Percentiles rank a stretch among this genome's conserved stretches.
These are phyloP conservation scores for Sporisorium sorghi DNA, from an alignment of 1,284 basidiomycete species.

Conservation along the genomic window DNA sequence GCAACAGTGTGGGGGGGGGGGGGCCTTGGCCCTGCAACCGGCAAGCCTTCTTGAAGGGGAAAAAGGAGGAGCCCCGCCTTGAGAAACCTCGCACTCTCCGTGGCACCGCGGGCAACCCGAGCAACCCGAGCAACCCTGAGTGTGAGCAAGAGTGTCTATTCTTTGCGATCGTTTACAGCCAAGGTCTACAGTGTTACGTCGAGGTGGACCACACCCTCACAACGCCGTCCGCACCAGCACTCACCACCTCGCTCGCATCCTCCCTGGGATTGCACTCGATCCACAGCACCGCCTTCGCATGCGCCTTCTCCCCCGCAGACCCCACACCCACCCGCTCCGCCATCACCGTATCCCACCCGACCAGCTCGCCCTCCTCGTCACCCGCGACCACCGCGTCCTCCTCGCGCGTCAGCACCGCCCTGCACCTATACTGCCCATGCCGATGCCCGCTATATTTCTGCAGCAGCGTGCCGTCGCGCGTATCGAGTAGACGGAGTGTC, in stretches of 20 bases:
- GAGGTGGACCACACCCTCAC: slow-evolving; percentile 60
- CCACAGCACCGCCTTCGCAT: slow-evolving; percentile 88
- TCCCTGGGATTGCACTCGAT: slow-evolving; percentile 80
- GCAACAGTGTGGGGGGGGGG: not conserved
- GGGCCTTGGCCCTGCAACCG: not conserved
- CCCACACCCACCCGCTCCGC: slow-evolving; percentile 17
- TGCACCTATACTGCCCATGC: slow-evolving; percentile 81
- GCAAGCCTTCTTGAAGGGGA: too few relatives aligned
- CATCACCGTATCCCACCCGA: slow-evolving; percentile 87
- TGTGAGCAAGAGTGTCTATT: too few relatives aligned
- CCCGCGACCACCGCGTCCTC: slow-evolving; percentile 86
- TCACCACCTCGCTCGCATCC: slow-evolving; percentile 76
- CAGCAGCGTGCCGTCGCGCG: slow-evolving; percentile 82
- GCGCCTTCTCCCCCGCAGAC: slow-evolving; percentile 77
- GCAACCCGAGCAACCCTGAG: too few relatives aligned
- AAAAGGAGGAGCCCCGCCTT: slow-evolving; percentile 1
- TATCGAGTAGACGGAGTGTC: slow-evolving; percentile 86
- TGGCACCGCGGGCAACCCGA: not conserved
- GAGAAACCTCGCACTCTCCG: not conserved
- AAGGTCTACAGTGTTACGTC: not conserved
- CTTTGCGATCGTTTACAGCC: not conserved
- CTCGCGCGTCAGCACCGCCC: slow-evolving; percentile 80
- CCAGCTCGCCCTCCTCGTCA: slow-evolving; percentile 87
- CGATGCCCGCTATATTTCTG: slow-evolving; percentile 85
- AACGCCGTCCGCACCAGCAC: slow-evolving; percentile 78